A percentile compares a stretch with the other conserved stretches of the same genome.
These are phyloP conservation scores for Pleoardoris graminearum DNA, from an alignment of 2,329 filamentous ascomycete genomes.

Conservation along the genomic window DNA sequence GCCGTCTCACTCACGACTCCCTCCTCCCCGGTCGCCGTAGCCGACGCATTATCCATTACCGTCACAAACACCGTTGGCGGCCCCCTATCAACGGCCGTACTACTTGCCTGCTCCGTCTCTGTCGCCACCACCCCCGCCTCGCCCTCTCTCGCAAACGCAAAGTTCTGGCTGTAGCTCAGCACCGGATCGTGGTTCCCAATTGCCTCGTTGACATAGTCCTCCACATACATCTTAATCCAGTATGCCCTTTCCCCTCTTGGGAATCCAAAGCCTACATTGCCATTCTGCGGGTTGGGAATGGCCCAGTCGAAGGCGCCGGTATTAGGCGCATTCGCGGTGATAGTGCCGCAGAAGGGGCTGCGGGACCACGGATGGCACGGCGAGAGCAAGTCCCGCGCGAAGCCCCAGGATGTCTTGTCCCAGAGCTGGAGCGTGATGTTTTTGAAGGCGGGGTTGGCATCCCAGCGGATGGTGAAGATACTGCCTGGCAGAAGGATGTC, in stretches of 20 bases:
- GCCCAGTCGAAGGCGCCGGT: constrained; percentile 16
- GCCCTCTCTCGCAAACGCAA: constrained; percentile 20
- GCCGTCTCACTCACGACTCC: neutral
- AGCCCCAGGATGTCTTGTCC: constrained; percentile 22
- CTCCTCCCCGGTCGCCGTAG: neutral
- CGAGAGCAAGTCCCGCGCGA: constrained; percentile 15
- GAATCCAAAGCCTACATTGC: constrained; percentile 12
- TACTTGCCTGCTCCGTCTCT: neutral
- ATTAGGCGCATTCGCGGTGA: constrained; percentile 17
- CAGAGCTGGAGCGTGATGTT: constrained; percentile 24
- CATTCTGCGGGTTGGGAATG: constrained; percentile 10
- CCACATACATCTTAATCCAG: constrained; percentile 25
- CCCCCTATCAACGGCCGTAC: neutral
- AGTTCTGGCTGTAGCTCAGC: constrained; percentile 21
- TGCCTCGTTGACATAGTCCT: constrained; percentile 15
- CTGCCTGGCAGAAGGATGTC: constrained; percentile 12
- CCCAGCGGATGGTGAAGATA: constrained; percentile 19
- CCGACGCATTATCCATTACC: neutral
- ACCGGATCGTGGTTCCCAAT: constrained; percentile 19
- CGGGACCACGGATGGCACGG: constrained; percentile 19
- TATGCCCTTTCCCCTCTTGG: constrained; percentile 15
- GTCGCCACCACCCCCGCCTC: constrained; percentile 1
- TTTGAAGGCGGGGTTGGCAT: constrained; percentile 12
- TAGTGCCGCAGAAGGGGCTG: constrained; percentile 24
- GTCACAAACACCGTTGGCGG: constrained; percentile 1